Conservation (phyloP, 805 yeast species). For the Pichia exigua region DNA sequence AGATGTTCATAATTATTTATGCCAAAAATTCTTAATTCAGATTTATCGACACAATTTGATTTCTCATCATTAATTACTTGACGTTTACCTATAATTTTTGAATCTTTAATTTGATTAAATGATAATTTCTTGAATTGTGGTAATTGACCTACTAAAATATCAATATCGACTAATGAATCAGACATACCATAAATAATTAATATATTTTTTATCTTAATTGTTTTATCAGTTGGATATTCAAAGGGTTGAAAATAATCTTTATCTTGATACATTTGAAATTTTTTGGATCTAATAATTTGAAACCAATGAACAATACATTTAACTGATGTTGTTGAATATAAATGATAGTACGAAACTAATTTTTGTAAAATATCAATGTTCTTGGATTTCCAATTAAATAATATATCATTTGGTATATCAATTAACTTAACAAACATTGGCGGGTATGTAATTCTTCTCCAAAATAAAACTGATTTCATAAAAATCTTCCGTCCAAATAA, state of each 20-base stretch:
- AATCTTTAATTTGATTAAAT: slow-evolving; percentile 8
- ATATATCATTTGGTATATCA: slow-evolving; percentile 55
- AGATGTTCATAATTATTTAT: slow-evolving; percentile 76
- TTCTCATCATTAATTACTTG: not conserved
- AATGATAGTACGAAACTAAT: slow-evolving; percentile 71
- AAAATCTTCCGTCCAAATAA: slow-evolving; percentile 71
- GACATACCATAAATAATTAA: slow-evolving; percentile 70
- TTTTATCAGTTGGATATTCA: slow-evolving; percentile 33
- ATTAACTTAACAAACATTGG: slow-evolving; percentile 65
- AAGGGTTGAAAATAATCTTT: slow-evolving; percentile 47
- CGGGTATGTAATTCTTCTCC: slow-evolving; percentile 74
- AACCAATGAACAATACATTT: slow-evolving; percentile 96
- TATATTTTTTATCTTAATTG: slow-evolving; percentile 57
- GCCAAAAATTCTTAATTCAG: slow-evolving; percentile 32
- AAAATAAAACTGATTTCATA: slow-evolving; percentile 52
- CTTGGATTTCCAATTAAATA: slow-evolving; percentile 73
- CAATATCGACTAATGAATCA: slow-evolving; percentile 84
- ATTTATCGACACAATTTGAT: not conserved
- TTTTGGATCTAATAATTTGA: slow-evolving; percentile 69
- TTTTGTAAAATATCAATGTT: slow-evolving; percentile 74
- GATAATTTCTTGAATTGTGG: slow-evolving; percentile 28
- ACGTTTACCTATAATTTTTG: slow-evolving; percentile 4
- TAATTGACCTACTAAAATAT: slow-evolving; percentile 46
- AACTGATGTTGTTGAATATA: slow-evolving; percentile 87
- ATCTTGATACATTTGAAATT: slow-evolving; percentile 89